These are phyloP conservation scores for Bacidia gigantensis DNA, from an alignment of 495 filamentous ascomycete species.

Conservation along the genomic window DNA sequence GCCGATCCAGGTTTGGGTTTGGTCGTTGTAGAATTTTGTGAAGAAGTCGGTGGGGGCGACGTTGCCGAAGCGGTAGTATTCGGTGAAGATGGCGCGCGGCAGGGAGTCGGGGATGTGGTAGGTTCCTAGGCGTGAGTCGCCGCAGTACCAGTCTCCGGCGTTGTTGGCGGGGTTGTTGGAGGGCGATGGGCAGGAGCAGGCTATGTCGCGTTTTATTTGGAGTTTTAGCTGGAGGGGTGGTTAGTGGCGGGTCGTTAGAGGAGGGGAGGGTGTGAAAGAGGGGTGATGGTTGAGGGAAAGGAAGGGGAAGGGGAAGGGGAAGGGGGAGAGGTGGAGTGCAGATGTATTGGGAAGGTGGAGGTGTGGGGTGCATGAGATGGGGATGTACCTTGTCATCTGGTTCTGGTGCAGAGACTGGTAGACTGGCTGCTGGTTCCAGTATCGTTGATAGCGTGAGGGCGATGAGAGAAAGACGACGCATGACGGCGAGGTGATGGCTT, in stretches of 20 bases:
- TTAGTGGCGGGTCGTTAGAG: too few relatives aligned
- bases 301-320: background rate
- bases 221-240: background rate
- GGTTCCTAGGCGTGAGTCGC: background rate
- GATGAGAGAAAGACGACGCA: background rate
- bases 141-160: background rate
- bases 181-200: background rate
- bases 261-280: background rate
- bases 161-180: background rate
- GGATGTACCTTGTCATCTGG: too few relatives aligned
- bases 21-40: background rate
- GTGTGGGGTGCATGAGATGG: too few relatives aligned
- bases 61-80: background rate
- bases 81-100: background rate
- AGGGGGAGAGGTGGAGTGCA: background rate
- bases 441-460: background rate
- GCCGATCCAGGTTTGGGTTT: background rate
- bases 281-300: background rate
- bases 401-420: too few relatives aligned
- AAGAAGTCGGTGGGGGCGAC: background rate
- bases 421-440: too few relatives aligned
- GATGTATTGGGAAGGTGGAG: too few relatives aligned
- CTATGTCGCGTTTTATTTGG: background rate
- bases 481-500: background rate
- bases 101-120: background rate